Conservation (phyloP, 257 asterid species). For the Nicotiana paniculata region DNA sequence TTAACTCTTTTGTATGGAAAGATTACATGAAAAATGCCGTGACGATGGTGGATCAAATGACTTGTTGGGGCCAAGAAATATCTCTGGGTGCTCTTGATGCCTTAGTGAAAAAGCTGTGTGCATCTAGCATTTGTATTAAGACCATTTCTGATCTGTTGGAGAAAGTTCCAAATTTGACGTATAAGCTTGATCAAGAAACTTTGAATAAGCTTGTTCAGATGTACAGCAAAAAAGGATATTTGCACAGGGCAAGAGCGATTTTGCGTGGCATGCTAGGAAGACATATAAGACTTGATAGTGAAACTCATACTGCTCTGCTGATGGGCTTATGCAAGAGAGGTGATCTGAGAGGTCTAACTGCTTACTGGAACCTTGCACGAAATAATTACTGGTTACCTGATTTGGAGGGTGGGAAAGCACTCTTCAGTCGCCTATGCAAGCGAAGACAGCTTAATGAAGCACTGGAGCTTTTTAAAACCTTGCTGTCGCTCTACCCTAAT, state of each 20-base stretch:
- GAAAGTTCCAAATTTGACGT: conserved; percentile 24
- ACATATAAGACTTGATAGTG: conserved; percentile 33
- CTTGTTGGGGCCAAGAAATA: conserved; percentile 71
- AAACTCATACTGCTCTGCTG: conserved; percentile 46
- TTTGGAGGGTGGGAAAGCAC: conserved; percentile 39
- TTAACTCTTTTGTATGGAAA: conserved; percentile 36
- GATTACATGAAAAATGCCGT: conserved; percentile 20
- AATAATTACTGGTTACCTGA: conserved; percentile 60
- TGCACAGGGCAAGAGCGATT: conserved; percentile 39
- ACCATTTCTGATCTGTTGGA: conserved; percentile 35
- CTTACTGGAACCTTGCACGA: conserved; percentile 37
- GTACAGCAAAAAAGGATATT: conserved; percentile 48
- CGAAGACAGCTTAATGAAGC: conserved; percentile 47
- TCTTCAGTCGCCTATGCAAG: conserved; percentile 41
- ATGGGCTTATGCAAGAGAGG: conserved; percentile 45
- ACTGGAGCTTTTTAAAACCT: conserved; percentile 45
- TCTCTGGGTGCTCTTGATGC: conserved; percentile 38
- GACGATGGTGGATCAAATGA: conserved; percentile 47
- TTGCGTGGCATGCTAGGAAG: conserved; percentile 52
- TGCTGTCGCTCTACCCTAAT: conserved; percentile 20
- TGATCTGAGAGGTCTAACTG: conserved; percentile 39
- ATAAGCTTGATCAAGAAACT: conserved; percentile 46
- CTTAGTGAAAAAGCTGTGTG: conserved; percentile 33
- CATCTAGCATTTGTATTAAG: conserved; percentile 27
- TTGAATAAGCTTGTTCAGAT: conserved; percentile 54